phyloP scores from a whole-genome alignment of 345 rosid species.

The Draba incana region DNA sequence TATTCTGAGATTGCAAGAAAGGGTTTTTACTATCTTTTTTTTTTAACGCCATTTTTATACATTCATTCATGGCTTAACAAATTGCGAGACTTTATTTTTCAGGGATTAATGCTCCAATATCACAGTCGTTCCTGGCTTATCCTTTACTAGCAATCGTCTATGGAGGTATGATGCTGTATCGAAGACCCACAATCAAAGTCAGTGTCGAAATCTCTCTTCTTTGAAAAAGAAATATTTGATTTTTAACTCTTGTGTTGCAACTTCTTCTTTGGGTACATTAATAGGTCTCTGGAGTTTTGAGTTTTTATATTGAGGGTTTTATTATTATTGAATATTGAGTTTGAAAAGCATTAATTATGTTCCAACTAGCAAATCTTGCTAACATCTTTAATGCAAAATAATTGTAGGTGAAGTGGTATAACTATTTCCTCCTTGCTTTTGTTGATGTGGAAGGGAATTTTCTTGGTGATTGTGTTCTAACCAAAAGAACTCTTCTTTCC shows the following conservation, averaged over 20 bases:
- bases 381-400: constrained; percentile 15
- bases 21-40: constrained; percentile 34
- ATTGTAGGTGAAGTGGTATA: constrained; percentile 88
- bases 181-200: constrained; percentile 54
- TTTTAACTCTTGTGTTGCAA: constrained; percentile 13
- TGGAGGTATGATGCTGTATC: constrained; percentile 56
- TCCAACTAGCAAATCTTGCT: too few species aligned
- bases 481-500: not conserved
- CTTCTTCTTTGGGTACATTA: not conserved
- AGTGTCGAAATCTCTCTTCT: constrained; percentile 11
- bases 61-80: too few species aligned
- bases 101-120: constrained; percentile 66
- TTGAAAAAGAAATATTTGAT: not conserved
- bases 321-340: too few species aligned
- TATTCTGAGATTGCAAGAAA: constrained; percentile 66
- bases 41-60: too few species aligned
- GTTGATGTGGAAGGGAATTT: constrained; percentile 88
- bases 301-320: too few species aligned
- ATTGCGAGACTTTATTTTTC: not conserved
- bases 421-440: constrained; percentile 68
- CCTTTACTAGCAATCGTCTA: constrained; percentile 51
- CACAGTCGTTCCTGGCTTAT: constrained; percentile 60
- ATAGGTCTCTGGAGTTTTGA: too few species aligned
- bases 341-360: too few species aligned
- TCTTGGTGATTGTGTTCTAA: constrained; percentile 71